phyloP scores from a whole-genome alignment of 1,139 yeast species.

The Blastobotrys ciferrii region DNA sequence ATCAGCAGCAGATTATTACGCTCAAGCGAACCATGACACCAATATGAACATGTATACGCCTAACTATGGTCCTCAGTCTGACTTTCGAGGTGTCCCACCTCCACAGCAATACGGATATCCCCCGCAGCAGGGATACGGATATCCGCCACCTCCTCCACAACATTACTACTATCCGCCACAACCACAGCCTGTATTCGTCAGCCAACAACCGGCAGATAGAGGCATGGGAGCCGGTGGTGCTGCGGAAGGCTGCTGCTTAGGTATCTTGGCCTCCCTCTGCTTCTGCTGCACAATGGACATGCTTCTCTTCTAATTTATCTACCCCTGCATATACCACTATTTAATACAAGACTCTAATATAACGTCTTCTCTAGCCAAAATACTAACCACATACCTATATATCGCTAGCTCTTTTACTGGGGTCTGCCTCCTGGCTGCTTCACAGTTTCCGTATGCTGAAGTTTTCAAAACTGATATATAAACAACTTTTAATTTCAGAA shows the following conservation, averaged over 20 bases:
- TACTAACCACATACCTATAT: no score
- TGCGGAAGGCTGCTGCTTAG: constrained; percentile 36
- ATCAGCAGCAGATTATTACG: background rate
- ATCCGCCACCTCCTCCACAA: background rate
- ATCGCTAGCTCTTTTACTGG: no score
- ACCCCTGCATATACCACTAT: background rate
- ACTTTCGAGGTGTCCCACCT: background rate
- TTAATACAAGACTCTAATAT: background rate
- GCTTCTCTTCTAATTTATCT: constrained; percentile 17
- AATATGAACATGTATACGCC: background rate
- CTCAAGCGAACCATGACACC: background rate
- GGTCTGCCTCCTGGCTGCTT: no score
- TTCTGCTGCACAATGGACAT: constrained; percentile 39
- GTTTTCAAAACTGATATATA: no score
- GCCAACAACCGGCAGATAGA: constrained; percentile 36
- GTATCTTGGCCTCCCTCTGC: constrained; percentile 41
- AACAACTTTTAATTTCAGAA: no score
- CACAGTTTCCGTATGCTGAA: no score
- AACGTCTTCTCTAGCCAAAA: background rate
- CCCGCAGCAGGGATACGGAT: background rate
- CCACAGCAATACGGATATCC: background rate
- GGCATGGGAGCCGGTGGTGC: no score
- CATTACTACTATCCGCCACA: constrained; percentile 10
- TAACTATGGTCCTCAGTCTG: background rate
- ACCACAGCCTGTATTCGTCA: constrained; percentile 42